Conservation (phyloP, 345 rosid species). For the Psidium guajava region DNA sequence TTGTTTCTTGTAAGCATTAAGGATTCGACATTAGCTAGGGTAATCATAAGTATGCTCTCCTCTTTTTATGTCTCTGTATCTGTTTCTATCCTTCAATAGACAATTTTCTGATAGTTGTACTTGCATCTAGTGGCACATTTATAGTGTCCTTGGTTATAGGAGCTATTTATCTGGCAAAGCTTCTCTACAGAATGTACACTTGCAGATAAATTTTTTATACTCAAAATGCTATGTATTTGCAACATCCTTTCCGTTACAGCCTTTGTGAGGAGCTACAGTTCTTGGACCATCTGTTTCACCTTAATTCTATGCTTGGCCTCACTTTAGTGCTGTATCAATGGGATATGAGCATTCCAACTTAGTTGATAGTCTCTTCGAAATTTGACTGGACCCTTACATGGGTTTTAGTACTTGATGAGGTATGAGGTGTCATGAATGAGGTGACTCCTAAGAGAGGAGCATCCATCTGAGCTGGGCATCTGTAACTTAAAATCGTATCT, state of each 20-base stretch:
- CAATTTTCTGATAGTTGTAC: neutral
- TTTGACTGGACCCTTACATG: neutral
- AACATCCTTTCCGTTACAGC: neutral
- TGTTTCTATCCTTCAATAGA: neutral
- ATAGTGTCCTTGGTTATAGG: neutral
- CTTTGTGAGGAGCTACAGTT: neutral
- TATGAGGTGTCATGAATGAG: neutral
- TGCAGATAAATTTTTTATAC: neutral
- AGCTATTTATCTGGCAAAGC: neutral
- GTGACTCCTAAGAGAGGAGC: neutral
- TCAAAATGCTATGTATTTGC: neutral
- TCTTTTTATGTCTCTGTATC: neutral
- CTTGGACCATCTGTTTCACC: neutral
- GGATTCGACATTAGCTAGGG: neutral
- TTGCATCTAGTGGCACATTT: neutral
- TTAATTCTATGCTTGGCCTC: neutral
- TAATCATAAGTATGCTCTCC: neutral
- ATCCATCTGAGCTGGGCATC: neutral
- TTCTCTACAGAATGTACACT: neutral
- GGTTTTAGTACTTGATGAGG: neutral
- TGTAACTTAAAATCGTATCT: neutral
- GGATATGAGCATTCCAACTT: neutral
- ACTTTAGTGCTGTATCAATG: neutral
- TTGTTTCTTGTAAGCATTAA: neutral
- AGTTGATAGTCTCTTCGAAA: neutral